phyloP scores from a whole-genome alignment of 2,329 filamentous ascomycete genomes.

The Colletotrichum abscissum region DNA sequence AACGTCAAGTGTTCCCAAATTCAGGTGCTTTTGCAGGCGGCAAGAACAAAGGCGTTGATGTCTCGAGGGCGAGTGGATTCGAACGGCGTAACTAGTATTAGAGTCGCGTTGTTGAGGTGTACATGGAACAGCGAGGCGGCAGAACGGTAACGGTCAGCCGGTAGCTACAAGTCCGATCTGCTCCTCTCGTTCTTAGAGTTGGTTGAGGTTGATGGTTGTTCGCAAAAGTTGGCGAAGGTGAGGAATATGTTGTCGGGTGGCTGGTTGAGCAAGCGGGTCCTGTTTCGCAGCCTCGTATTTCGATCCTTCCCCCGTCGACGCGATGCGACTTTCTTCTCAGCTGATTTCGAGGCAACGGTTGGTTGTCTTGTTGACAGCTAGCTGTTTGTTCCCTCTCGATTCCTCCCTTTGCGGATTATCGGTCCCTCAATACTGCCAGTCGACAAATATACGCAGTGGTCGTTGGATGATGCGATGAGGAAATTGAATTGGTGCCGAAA shows the following conservation, averaged over 20 bases:
- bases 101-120: neutral
- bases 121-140: neutral
- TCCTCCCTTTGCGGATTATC: neutral
- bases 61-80: neutral
- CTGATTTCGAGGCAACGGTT: neutral
- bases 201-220: neutral
- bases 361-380: neutral
- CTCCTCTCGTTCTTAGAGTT: neutral
- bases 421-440: neutral
- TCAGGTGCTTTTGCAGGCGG: neutral
- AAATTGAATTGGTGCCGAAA: neutral
- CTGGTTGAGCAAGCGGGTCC: slow-evolving; percentile 5
- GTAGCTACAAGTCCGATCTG: neutral
- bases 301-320: neutral
- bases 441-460: neutral
- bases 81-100: neutral
- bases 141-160: neutral
- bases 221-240: neutral
- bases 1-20: neutral
- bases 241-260: slow-evolving; percentile 15
- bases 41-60: neutral
- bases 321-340: slow-evolving; percentile 15
- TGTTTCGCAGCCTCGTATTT: slow-evolving; percentile 21
- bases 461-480: neutral
- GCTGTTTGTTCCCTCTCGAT: neutral